Evolutionary conservation across 495 filamentous ascomycete species (phyloP).

Genomic region (Trichoderma gamsii): DNA sequence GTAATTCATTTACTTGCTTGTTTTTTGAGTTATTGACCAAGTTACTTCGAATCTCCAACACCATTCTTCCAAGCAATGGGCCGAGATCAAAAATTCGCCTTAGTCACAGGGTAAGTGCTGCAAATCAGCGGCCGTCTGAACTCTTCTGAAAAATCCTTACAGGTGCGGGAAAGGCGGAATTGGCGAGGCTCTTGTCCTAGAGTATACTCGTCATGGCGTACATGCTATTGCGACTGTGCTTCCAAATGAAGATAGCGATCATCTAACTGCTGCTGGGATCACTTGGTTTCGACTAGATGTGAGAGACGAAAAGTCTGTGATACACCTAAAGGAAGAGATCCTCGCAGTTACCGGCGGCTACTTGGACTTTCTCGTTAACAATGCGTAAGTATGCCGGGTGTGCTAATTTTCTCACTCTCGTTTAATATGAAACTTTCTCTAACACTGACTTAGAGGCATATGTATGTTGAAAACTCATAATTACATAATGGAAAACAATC

Average conservation of each 20-base stretch:
- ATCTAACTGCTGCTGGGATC: constrained; percentile 21
- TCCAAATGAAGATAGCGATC: constrained; percentile 21
- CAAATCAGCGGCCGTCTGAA: background rate
- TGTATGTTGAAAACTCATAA: background rate
- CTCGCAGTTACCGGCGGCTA: constrained; percentile 19
- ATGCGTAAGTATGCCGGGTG: constrained; percentile 22
- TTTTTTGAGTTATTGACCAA: background rate
- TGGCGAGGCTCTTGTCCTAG: constrained; percentile 22
- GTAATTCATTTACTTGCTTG: no score
- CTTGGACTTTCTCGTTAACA: constrained; percentile 27
- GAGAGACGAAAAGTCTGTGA: constrained; percentile 21
- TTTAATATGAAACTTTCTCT: background rate
- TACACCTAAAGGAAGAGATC: constrained; percentile 16
- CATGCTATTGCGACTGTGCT: constrained; percentile 24
- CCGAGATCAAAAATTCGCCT: background rate
- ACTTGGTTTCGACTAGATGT: constrained; percentile 22
- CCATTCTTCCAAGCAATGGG: background rate
- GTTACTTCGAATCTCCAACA: background rate
- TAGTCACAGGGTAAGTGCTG: constrained; percentile 1
- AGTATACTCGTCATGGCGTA: constrained; percentile 16
- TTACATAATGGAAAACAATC: no score
- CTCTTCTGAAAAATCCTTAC: background rate
- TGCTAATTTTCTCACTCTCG: background rate
- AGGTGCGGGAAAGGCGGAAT: constrained; percentile 28
- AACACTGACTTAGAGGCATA: background rate